phyloP scores from a whole-genome alignment of 352 stramenopile genomes.

The Phytopythium chamaehyphon region DNA sequence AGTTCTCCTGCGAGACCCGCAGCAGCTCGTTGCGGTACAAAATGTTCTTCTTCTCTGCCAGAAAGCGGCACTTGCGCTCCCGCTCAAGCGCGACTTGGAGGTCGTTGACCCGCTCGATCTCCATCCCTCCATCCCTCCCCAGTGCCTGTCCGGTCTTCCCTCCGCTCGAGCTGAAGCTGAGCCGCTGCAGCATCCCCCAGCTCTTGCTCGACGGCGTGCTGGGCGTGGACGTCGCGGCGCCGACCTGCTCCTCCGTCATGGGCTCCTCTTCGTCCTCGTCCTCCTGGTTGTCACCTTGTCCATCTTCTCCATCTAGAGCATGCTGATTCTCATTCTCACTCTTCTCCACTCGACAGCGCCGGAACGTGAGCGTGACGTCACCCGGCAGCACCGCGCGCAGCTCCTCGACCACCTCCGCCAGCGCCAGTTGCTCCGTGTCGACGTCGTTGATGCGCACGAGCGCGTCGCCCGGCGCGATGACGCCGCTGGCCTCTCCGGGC shows the following conservation, averaged over 20 bases:
- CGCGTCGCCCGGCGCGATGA: conserved; percentile 42
- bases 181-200: conserved; percentile 37
- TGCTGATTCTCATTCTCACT: no score
- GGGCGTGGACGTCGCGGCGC: conserved; percentile 6
- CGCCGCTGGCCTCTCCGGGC: conserved; percentile 52
- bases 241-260: conserved; percentile 9
- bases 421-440: conserved; percentile 24
- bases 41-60: conserved; percentile 72
- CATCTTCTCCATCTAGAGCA: not conserved
- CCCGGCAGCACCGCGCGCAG: conserved; percentile 42
- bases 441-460: conserved; percentile 44
- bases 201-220: conserved; percentile 13
- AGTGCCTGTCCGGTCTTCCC: not conserved
- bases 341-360: conserved; percentile 10
- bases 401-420: conserved; percentile 55
- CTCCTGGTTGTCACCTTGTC: conserved; percentile 7
- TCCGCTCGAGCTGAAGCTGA: conserved; percentile 13
- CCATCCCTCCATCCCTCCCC: conserved; percentile 22
- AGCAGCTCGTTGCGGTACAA: conserved; percentile 68
- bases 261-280: conserved; percentile 7
- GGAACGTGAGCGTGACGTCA: conserved; percentile 41
- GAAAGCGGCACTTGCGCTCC: conserved; percentile 68
- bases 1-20: conserved; percentile 51
- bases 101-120: conserved; percentile 14
- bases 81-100: conserved; percentile 43